Base-by-base conservation (phyloP, 1,139 yeast genomes). In the Yamadazyma aaseri region DNA sequence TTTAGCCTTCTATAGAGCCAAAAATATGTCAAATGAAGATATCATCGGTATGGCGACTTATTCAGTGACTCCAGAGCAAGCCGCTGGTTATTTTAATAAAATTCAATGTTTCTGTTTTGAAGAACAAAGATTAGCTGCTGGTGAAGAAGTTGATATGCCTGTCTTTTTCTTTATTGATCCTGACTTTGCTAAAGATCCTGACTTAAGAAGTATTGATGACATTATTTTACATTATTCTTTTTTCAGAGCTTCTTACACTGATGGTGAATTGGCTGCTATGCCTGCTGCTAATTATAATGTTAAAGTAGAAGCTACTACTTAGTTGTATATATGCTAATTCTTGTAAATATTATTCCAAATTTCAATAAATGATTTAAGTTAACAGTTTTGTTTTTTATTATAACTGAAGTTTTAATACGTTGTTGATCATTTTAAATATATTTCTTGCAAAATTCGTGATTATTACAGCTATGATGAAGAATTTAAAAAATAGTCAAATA, bases 141-240 rank as follows among this genome's bases (percentile, higher is more conserved):
- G 97, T 5, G 99, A 94, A 63, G 97, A 92, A 57, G 96, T 94
- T 11, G 99, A 94, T 55, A 92, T 94, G 98, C 99, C 99, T 0
- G 90, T 92, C 12, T 94, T 94, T 65, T 94, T 94, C 74, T 94
- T 94, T 60, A 86, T 94, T 36, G 99, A 94, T 55, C 99, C 99
- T 0, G 98, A 94, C 47, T 92, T 86, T 60, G 95, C 95, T 29
- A 82, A 83, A 43, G 99, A 94, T 56, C 97, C 98, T 6, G 73
- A 80, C 28, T 86, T 92, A 94, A 77, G 94, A 57, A 84, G 86
- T 51, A 81, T 90, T 31, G 94, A 89, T 50, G 96, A 90, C 55
- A 76, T 92, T 31, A 89, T 92, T 16, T 73, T 92, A 50, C 95
- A 92, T 60, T 92, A 92, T 56, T 86, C 97, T 1, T 92, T 92